Percentiles rank a stretch among this genome's conserved stretches.
phyloP scores from a whole-genome alignment of 352 stramenopile species.

The Phytophthora lateralis region DNA sequence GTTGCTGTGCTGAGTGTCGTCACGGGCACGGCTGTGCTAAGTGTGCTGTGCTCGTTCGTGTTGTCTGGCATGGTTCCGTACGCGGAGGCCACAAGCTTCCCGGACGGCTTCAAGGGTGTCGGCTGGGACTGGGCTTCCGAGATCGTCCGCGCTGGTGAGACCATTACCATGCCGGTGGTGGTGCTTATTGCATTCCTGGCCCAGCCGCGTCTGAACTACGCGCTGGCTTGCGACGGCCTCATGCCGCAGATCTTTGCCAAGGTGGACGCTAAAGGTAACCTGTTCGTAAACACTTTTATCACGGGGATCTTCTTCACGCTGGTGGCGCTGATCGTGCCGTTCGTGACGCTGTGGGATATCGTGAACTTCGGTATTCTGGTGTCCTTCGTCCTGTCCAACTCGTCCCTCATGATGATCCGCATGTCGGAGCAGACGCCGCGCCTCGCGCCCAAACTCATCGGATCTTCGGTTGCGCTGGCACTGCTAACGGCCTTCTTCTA shows the following conservation, averaged over 20 bases:
- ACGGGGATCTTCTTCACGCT: slow-evolving; percentile 49
- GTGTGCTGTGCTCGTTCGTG: slow-evolving; percentile 67
- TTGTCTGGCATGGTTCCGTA: slow-evolving; percentile 76
- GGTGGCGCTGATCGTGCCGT: slow-evolving; percentile 59
- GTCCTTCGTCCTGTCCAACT: slow-evolving; percentile 76
- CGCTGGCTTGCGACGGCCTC: slow-evolving; percentile 89
- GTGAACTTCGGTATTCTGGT: slow-evolving; percentile 72
- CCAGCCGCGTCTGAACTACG: slow-evolving; percentile 90
- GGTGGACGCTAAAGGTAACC: slow-evolving; percentile 1
- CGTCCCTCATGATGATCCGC: slow-evolving; percentile 55
- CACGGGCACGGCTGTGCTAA: slow-evolving; percentile 62
- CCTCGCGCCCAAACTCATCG: slow-evolving; percentile 43
- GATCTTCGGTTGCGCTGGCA: slow-evolving; percentile 23
- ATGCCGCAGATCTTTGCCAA: slow-evolving; percentile 86
- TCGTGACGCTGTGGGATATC: slow-evolving; percentile 66
- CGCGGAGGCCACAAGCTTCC: slow-evolving; percentile 38
- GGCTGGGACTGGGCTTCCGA: slow-evolving; percentile 32
- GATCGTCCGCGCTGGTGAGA: slow-evolving; percentile 41
- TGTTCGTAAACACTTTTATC: slow-evolving; percentile 2
- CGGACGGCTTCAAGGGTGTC: slow-evolving; percentile 29
- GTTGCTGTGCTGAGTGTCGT: slow-evolving; percentile 84
- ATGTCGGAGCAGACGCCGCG: slow-evolving; percentile 40
- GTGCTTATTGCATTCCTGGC: slow-evolving; percentile 90
- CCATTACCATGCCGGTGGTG: slow-evolving; percentile 87
- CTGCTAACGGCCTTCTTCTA: slow-evolving; percentile 46